Conservation (phyloP, 176 grass and related monocot genomes). For the Typha latifolia region DNA sequence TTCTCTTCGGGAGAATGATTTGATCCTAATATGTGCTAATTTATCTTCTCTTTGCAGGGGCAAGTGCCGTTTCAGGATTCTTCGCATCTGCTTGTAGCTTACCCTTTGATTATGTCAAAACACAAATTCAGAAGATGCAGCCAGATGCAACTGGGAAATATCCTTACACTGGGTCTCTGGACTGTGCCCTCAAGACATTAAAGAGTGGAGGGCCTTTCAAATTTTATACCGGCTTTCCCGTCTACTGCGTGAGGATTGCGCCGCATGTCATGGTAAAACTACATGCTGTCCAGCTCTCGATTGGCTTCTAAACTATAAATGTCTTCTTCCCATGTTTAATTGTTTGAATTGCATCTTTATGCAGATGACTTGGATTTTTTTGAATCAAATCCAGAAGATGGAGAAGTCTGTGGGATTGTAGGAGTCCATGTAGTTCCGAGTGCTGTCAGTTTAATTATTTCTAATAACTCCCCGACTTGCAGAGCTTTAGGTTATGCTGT, state of each 20-base stretch:
- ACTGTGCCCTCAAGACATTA: constrained; percentile 75
- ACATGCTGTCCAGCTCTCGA: not conserved
- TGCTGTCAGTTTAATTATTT: too few species aligned
- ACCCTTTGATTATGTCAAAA: constrained; percentile 94
- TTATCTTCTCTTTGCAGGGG: constrained; percentile 38
- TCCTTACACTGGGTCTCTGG: constrained; percentile 78
- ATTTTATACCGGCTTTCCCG: constrained; percentile 90
- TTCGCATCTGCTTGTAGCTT: constrained; percentile 91
- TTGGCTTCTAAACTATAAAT: not conserved
- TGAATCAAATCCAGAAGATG: constrained; percentile 83
- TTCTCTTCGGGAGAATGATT: too few species aligned
- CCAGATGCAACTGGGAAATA: constrained; percentile 84
- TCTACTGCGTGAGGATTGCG: constrained; percentile 87
- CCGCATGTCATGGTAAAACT: constrained; percentile 78
- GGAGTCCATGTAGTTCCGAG: constrained; percentile 4
- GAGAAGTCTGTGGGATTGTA: constrained; percentile 50
- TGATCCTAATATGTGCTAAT: too few species aligned
- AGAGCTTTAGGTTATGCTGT: too few species aligned
- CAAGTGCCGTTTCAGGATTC: constrained; percentile 87
- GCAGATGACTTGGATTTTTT: constrained; percentile 96
- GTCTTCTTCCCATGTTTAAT: not conserved
- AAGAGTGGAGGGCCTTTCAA: constrained; percentile 79
- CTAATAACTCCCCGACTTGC: too few species aligned
- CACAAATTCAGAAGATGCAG: constrained; percentile 98
- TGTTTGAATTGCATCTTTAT: constrained; percentile 16